Percentiles rank a stretch among this genome's conserved stretches.
These are phyloP conservation scores for Seminavis robusta DNA, from an alignment of 108 stramenopile genomes.

Conservation along the genomic window DNA sequence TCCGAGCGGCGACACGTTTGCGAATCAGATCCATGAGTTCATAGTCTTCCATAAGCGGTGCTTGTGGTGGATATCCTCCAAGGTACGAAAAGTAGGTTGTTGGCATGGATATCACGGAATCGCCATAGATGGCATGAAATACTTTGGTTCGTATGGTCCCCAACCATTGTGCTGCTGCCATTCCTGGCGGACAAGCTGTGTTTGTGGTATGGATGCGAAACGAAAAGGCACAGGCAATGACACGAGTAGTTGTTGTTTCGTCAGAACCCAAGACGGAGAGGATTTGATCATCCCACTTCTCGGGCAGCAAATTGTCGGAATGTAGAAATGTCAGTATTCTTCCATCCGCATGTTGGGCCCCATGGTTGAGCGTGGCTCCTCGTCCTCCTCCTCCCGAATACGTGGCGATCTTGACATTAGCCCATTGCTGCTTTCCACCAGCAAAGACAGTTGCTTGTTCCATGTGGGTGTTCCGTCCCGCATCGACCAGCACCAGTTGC, in stretches of 20 bases:
- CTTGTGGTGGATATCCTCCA: slow-evolving; percentile 85
- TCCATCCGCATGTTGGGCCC: slow-evolving; percentile 57
- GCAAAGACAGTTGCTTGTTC: background rate
- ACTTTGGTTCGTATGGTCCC: slow-evolving; percentile 41
- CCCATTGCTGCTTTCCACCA: slow-evolving; percentile 23
- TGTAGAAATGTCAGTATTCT: slow-evolving; percentile 71
- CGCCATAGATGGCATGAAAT: slow-evolving; percentile 83
- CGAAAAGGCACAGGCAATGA: slow-evolving; percentile 60
- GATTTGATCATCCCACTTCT: slow-evolving; percentile 51
- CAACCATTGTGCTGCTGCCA: background rate
- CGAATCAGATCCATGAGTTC: slow-evolving; percentile 71
- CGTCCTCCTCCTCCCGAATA: slow-evolving; percentile 66
- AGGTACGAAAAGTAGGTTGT: slow-evolving; percentile 54
- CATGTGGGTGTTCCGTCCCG: slow-evolving; percentile 34
- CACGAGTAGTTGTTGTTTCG: slow-evolving; percentile 10
- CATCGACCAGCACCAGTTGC: slow-evolving; percentile 52
- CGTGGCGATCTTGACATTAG: slow-evolving; percentile 22
- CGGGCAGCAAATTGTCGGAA: slow-evolving; percentile 66
- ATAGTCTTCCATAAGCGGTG: slow-evolving; percentile 85
- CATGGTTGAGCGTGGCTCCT: slow-evolving; percentile 77
- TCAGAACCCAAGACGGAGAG: slow-evolving; percentile 4
- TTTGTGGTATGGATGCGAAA: slow-evolving; percentile 66
- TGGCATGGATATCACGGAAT: slow-evolving; percentile 78
- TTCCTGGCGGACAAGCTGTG: slow-evolving; percentile 34
- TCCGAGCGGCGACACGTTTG: slow-evolving; percentile 29